A percentile compares a stretch with the other conserved stretches of the same genome.
phyloP scores from a whole-genome alignment of 2,329 filamentous ascomycete genomes.

The Dactylellina haptotyla region DNA sequence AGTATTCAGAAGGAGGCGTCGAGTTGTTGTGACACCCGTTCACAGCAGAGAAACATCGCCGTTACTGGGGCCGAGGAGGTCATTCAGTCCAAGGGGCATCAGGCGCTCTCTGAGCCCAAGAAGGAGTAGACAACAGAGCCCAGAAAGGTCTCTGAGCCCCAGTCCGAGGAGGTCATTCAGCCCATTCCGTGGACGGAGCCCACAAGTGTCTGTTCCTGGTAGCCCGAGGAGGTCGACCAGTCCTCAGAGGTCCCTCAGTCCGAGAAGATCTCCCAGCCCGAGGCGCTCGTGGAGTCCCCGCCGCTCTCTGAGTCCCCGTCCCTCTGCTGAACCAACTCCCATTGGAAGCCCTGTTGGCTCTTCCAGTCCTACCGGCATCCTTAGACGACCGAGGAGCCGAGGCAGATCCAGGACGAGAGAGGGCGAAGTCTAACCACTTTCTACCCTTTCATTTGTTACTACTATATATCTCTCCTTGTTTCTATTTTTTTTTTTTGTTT shows the following conservation, averaged over 20 bases:
- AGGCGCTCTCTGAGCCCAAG: constrained; percentile 26
- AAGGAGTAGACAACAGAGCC: not conserved
- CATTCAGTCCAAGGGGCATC: constrained; percentile 41
- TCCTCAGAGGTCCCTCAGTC: constrained; percentile 32
- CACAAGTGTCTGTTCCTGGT: constrained; percentile 18
- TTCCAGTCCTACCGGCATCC: constrained; percentile 39
- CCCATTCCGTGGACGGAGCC: constrained; percentile 25
- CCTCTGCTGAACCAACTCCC: constrained; percentile 29
- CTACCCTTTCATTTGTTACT: constrained; percentile 1
- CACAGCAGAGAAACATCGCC: constrained; percentile 41
- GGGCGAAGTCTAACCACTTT: constrained; percentile 22
- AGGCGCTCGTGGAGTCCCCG: constrained; percentile 47
- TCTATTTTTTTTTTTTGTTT: constrained; percentile 10
- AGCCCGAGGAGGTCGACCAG: constrained; percentile 14
- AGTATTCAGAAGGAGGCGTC: constrained; percentile 19
- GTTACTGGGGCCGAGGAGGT: constrained; percentile 34
- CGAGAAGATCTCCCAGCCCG: constrained; percentile 41
- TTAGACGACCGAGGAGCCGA: constrained; percentile 34
- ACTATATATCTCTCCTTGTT: not conserved
- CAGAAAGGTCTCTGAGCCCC: constrained; percentile 19
- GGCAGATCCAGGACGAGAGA: constrained; percentile 37
- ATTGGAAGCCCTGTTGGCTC: constrained; percentile 38
- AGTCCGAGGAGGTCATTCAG: constrained; percentile 33
- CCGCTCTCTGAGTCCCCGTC: constrained; percentile 33
- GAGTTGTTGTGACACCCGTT: constrained; percentile 12